Evolutionary conservation across 495 filamentous ascomycete genomes (phyloP), one percentile per base, ranked within the genome.

Genomic region (Penicillium malachiteum): DNA sequence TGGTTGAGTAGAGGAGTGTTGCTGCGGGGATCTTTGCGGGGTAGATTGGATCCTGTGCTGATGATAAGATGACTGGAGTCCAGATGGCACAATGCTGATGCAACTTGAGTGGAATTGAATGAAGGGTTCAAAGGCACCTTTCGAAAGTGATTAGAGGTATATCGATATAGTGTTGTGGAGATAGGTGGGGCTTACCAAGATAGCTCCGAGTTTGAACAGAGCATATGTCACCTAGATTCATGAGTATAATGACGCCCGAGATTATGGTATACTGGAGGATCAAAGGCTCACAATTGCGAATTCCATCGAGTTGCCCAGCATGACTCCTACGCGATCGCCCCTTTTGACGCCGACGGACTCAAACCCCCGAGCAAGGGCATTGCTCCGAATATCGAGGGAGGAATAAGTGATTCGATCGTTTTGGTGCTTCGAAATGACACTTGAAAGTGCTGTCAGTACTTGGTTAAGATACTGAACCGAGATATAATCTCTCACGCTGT

Each of bases 91-190:
- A 97, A 73, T 0, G 92, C 94, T 1, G 91, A 73, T 13, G 84
- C 75, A 8, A 97, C 85, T 70, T 98, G 94, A 12, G 74, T 65
- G 16, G 80, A 73, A 63, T 91, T 96, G 79, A 97, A 98, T 0
- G 85, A 89, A 3, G 91, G 93, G 71, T 98, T 98, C 33, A 98
- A 77, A 2, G 94, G 94, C 2, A 96, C 86, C 84, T 88, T 44
- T 39, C 44, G 44, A 42, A 11, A 7, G 14, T 17, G 9, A 11
- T 14, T 18, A 18, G 39, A 30, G 32, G 21, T 11, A 35, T n/a
- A 30, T 16, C 5, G 9, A 45, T 14, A 38, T 35, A 13, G 4
- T 26, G 21, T 26, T 26, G 21, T 26, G 14, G 37, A 33, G 51
- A 62, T 12, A 56, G 50, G 42, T 21, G 2, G 4, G 6, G 58